Evolutionary conservation across 2,329 filamentous ascomycete species (phyloP).

Genomic region (Neonectria sp.): DNA sequence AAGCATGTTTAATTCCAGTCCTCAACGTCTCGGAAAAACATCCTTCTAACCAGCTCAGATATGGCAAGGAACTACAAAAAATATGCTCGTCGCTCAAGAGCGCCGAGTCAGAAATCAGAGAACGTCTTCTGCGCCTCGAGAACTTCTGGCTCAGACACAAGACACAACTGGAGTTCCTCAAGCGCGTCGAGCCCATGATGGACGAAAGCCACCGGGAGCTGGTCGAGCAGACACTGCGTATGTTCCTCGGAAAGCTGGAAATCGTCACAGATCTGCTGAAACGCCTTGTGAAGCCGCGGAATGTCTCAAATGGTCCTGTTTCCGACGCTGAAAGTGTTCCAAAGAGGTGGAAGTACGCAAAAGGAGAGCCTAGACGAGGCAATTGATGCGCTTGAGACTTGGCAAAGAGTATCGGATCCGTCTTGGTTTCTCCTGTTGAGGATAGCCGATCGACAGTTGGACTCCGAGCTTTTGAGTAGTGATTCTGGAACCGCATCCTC

Average conservation of each 20-base stretch:
- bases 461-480: neutral
- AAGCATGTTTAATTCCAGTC: neutral
- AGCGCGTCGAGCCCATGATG: neutral
- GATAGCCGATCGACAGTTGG: neutral
- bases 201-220: constrained; percentile 2
- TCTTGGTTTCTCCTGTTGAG: neutral
- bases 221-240: neutral
- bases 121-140: constrained; percentile 1
- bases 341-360: constrained; percentile 1
- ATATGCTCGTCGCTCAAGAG: neutral
- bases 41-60: constrained; percentile 1
- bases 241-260: neutral
- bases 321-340: neutral
- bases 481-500: neutral
- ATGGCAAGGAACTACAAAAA: constrained; percentile 2
- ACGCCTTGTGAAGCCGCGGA: neutral
- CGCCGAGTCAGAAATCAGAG: neutral
- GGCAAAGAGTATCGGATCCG: neutral
- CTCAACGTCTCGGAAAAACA: neutral
- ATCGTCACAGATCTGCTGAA: neutral
- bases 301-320: neutral
- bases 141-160: neutral
- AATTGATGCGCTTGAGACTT: constrained; percentile 1
- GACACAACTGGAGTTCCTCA: constrained; percentile 8
- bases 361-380: neutral